Evolutionary conservation across 352 stramenopile genomes (phyloP), one percentile per base, ranked within the genome.

Genomic region (Phytophthora constricta): DNA sequence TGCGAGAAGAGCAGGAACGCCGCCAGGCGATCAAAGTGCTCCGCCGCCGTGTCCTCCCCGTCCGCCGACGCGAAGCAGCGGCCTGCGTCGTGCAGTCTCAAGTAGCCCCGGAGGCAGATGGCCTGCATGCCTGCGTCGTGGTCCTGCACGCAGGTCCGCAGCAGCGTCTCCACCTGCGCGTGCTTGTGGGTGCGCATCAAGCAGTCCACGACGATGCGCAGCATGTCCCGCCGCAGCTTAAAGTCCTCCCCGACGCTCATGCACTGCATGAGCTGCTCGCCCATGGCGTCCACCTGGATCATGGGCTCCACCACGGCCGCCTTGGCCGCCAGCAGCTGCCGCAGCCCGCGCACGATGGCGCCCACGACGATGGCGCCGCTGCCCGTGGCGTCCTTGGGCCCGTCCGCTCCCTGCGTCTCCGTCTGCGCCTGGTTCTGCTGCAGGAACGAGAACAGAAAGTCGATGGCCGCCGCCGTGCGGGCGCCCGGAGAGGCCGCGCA

Each of bases 371-470:
- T 85, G 1, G 80, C 78, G 33, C 72, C 76, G 22, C 41, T 74
- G 26, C 69, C 74, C 25, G 53, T 14, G 11, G 41, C 41, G 23
- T 70, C 43, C 16, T 68, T 64, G 39, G 50, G 61, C 46, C 14
- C 53, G n/a, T n/a, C n/a, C n/a, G 63, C 50, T n/a, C 58, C 50
- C 13, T 72, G 47, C 4, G 41, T 61, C 27, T 50, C 22, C 1
- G 53, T 54, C 64, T 59, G 62, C 3, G 65, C 66, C 61, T 91
- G 80, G 68, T 80, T 84, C 56, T 89, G 68, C 64, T 92, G 83
- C 27, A 92, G 60, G 56, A 93, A 93, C 27, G 85, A 84, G 62
- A 93, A 93, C 49, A 93, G 65, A 57, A 92, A 93, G 64, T 93
- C 85, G 62, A 93, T 93, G 10, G 80, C 83, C 1, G 70, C 71